phyloP scores from a whole-genome alignment of 345 rosid species.

The Noccaea bulbosa region DNA sequence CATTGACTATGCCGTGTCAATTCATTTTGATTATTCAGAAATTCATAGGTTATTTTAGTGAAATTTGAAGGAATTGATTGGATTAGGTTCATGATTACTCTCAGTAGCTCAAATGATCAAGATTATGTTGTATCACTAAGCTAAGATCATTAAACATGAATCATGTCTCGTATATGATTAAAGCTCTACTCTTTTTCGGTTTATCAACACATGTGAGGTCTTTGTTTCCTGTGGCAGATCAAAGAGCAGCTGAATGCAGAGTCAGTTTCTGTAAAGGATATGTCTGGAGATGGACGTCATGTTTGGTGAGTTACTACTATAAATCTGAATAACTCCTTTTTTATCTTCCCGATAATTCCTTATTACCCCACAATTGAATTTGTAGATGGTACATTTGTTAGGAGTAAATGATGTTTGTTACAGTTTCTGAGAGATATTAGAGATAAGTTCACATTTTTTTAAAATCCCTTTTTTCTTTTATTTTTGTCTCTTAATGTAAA shows the following conservation, averaged over 20 bases:
- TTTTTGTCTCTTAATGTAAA: not conserved
- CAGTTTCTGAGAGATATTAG: not conserved
- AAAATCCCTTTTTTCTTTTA: not conserved
- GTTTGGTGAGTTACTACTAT: slow-evolving; percentile 59
- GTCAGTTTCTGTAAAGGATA: slow-evolving; percentile 77
- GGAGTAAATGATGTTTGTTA: not conserved
- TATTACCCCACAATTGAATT: not conserved
- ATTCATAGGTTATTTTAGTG: not conserved
- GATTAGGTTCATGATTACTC: not conserved
- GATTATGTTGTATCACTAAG: not conserved
- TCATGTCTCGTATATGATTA: not conserved
- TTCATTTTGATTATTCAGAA: not conserved
- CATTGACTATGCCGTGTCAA: not conserved
- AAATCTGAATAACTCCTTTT: slow-evolving; percentile 2
- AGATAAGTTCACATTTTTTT: not conserved
- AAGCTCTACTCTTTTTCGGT: not conserved
- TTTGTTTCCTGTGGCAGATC: slow-evolving; percentile 53
- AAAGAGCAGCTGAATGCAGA: slow-evolving; percentile 81
- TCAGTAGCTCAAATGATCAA: slow-evolving; percentile 15
- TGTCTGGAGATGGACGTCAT: slow-evolving; percentile 96
- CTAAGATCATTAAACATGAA: not conserved
- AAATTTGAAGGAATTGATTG: slow-evolving; percentile 12
- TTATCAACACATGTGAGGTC: slow-evolving; percentile 6
- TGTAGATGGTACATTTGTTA: not conserved
- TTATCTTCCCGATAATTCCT: not conserved